A percentile compares a stretch with the other conserved stretches of the same genome.
Conservation (phyloP, 495 filamentous ascomycete species). For the Podospora anserina region DNA sequence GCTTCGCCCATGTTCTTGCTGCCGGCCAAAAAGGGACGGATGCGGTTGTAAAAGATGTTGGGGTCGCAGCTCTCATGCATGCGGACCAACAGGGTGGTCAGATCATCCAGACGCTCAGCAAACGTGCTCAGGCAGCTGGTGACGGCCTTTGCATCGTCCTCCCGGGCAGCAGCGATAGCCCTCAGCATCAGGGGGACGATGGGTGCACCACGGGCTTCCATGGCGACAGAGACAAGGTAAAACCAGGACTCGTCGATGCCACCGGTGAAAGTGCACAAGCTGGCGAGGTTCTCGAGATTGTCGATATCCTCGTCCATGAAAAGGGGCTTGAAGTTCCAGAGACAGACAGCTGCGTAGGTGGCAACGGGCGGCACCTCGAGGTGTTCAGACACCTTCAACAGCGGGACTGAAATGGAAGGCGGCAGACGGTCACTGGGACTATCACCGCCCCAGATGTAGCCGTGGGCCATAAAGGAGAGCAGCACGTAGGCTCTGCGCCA, state of each 20-base stretch:
- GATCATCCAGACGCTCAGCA: constrained; percentile 83
- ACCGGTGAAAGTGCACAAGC: constrained; percentile 88
- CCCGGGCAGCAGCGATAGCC: constrained; percentile 78
- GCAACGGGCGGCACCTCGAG: constrained; percentile 91
- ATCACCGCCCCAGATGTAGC: constrained; percentile 91
- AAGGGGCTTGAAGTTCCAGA: constrained; percentile 96
- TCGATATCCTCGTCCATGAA: constrained; percentile 77
- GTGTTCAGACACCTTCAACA: constrained; percentile 70
- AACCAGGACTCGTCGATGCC: constrained; percentile 98
- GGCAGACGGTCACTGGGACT: constrained; percentile 79
- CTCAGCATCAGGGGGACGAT: constrained; percentile 82
- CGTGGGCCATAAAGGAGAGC: constrained; percentile 77
- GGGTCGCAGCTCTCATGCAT: constrained; percentile 95
- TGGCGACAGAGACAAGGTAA: constrained; percentile 89
- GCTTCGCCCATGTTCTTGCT: constrained; percentile 96
- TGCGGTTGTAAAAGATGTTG: constrained; percentile 87
- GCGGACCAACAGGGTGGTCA: constrained; percentile 66
- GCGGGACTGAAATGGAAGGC: constrained; percentile 76
- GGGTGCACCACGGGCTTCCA: constrained; percentile 90
- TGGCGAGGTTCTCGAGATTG: constrained; percentile 77
- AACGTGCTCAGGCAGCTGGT: constrained; percentile 70
- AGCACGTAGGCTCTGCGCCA: constrained; percentile 88
- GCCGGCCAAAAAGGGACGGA: constrained; percentile 90
- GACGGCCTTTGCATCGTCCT: constrained; percentile 65
- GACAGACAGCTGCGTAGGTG: constrained; percentile 83